Evolutionary conservation across 2,329 filamentous ascomycete genomes (phyloP).

Genomic region (Aspergillus sp.): DNA sequence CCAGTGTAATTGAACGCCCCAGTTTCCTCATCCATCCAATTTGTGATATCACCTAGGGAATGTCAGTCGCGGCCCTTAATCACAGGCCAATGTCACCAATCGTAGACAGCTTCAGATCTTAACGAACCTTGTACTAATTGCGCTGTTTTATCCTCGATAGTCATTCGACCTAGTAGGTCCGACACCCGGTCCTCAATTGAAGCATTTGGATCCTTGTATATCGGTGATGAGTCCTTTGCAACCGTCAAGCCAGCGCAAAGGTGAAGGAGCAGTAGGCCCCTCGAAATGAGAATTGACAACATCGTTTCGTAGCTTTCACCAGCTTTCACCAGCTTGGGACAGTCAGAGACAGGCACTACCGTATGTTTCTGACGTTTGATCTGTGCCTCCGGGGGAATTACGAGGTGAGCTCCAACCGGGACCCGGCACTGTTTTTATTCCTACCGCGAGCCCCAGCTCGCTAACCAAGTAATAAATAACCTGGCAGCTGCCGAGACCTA

Average conservation of each 20-base stretch:
- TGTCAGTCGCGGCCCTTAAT: background rate
- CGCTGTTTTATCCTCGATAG: slow-evolving; percentile 69
- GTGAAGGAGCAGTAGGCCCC: slow-evolving; percentile 27
- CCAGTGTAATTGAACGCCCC: slow-evolving; percentile 68
- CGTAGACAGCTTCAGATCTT: background rate
- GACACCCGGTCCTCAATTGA: slow-evolving; percentile 63
- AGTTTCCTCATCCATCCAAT: slow-evolving; percentile 70
- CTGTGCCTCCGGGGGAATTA: no score
- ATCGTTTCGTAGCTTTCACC: background rate
- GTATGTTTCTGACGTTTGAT: no score
- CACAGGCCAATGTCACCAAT: background rate
- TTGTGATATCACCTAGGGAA: slow-evolving; percentile 63
- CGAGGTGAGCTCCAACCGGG: background rate
- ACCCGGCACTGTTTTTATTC: slow-evolving; percentile 5
- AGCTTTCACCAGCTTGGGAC: background rate
- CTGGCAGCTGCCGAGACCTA: background rate
- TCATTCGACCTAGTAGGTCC: slow-evolving; percentile 72
- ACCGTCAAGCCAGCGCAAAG: slow-evolving; percentile 20
- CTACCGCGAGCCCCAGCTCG: background rate
- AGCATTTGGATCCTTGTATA: slow-evolving; percentile 64
- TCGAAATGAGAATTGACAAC: slow-evolving; percentile 19
- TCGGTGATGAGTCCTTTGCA: slow-evolving; percentile 21
- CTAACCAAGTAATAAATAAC: background rate
- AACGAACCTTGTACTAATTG: slow-evolving; percentile 61
- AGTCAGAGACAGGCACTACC: background rate